These are phyloP conservation scores for Penicillium soppii DNA, from an alignment of 495 filamentous ascomycete genomes.

Conservation along the genomic window DNA sequence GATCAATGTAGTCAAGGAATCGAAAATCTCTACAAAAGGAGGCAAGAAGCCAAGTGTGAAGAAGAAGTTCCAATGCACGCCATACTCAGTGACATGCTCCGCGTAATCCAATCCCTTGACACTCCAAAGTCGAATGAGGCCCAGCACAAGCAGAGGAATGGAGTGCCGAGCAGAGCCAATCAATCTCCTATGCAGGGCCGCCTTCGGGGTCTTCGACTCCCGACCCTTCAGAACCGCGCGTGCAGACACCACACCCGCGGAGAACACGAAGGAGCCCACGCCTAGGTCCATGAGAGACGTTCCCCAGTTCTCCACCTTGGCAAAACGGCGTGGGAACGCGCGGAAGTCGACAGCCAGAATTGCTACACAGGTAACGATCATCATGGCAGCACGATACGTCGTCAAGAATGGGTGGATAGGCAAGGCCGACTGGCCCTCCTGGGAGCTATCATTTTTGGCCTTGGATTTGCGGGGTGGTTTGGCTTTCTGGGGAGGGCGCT, in stretches of 20 bases:
- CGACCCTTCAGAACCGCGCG: slow-evolving; percentile 77
- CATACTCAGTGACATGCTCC: slow-evolving; percentile 97
- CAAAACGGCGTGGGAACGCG: slow-evolving; percentile 89
- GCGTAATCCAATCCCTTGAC: slow-evolving; percentile 96
- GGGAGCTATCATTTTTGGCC: slow-evolving; percentile 23
- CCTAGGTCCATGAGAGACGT: slow-evolving; percentile 98
- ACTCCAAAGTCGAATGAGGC: slow-evolving; percentile 76
- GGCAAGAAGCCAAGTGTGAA: slow-evolving; percentile 91
- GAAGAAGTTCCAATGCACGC: slow-evolving; percentile 99
- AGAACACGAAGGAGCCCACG: slow-evolving; percentile 97
- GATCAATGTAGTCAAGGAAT: slow-evolving; percentile 54
- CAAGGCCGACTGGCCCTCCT: slow-evolving; percentile 46
- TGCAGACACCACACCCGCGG: slow-evolving; percentile 87
- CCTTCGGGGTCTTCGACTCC: slow-evolving; percentile 35
- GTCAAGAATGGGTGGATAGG: slow-evolving; percentile 90
- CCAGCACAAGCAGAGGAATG: slow-evolving; percentile 77
- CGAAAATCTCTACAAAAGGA: slow-evolving; percentile 85
- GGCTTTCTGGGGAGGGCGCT: slow-evolving; percentile 49
- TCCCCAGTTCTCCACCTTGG: slow-evolving; percentile 97
- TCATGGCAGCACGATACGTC: slow-evolving; percentile 84
- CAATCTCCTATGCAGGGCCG: slow-evolving; percentile 54
- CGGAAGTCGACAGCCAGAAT: slow-evolving; percentile 98
- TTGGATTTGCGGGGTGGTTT: slow-evolving; percentile 54
- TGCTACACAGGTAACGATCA: slow-evolving; percentile 86
- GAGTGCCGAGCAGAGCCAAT: slow-evolving; percentile 70